Percentiles rank a stretch among this genome's conserved stretches.
Conservation (phyloP, 148 eudicot genomes). For the Vaccinium vitisidaea region DNA sequence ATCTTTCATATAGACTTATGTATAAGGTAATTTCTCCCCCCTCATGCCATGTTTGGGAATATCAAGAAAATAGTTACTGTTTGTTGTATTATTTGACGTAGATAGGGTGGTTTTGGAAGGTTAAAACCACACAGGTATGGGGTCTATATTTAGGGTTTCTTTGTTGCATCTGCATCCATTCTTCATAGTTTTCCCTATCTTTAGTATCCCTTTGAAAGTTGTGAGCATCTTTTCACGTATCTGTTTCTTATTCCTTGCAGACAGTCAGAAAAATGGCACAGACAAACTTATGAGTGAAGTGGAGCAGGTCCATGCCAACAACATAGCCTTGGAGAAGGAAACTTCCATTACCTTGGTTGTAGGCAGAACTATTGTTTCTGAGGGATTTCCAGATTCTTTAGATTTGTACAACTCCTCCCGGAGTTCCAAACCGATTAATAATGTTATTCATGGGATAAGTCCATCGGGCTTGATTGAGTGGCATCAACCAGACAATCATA, state of each 20-base stretch:
- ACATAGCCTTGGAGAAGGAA: slow-evolving; percentile 41
- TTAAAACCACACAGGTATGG: background rate
- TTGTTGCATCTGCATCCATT: background rate
- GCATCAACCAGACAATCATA: slow-evolving; percentile 24
- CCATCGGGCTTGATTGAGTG: slow-evolving; percentile 24
- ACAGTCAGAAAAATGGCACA: slow-evolving; percentile 12
- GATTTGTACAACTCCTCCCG: slow-evolving; percentile 26
- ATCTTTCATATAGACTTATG: background rate
- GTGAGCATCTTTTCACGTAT: background rate
- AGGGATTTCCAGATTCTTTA: slow-evolving; percentile 43
- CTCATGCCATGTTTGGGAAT: background rate
- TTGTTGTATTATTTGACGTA: background rate
- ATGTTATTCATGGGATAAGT: slow-evolving; percentile 16
- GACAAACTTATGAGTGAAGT: slow-evolving; percentile 17
- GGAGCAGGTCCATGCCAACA: slow-evolving; percentile 38
- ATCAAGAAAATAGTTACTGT: background rate
- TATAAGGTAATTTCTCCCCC: background rate
- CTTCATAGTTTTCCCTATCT: background rate
- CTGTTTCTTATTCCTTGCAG: slow-evolving; percentile 29
- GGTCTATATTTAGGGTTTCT: background rate
- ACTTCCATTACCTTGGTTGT: slow-evolving; percentile 31
- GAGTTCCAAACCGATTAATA: slow-evolving; percentile 19
- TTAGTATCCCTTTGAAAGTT: background rate
- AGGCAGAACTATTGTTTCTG: slow-evolving; percentile 33
- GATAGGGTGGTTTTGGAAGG: background rate